Evolutionary conservation across 371 early-diverging fungal species (phyloP).

Genomic region (Mucor circinelloides): DNA sequence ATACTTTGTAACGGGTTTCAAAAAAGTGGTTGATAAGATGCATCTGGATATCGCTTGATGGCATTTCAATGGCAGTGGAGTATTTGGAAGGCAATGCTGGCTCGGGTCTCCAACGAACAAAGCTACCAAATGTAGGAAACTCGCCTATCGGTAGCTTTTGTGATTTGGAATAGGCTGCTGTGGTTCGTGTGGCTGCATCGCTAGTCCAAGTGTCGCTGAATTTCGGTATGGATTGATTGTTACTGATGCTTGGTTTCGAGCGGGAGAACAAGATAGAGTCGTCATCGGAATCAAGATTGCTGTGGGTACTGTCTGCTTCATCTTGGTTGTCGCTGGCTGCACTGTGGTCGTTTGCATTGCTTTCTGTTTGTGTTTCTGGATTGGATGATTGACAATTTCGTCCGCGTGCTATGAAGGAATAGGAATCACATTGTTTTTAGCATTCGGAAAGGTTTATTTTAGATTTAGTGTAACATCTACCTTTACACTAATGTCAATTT

Average conservation of each 20-base stretch:
- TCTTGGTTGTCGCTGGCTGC: background rate
- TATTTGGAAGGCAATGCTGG: conserved; percentile 30
- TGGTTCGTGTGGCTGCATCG: background rate
- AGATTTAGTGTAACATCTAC: conserved; percentile 13
- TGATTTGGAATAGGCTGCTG: background rate
- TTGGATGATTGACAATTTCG: conserved; percentile 25
- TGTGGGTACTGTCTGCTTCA: background rate
- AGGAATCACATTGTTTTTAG: background rate
- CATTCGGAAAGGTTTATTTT: background rate
- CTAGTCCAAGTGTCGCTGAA: background rate
- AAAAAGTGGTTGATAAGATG: conserved; percentile 34
- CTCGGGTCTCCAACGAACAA: conserved; percentile 22
- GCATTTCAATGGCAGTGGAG: conserved; percentile 33
- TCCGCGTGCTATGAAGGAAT: conserved; percentile 21
- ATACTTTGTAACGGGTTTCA: conserved; percentile 10
- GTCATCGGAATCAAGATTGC: conserved; percentile 16
- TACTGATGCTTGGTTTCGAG: background rate
- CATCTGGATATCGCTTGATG: conserved; percentile 30
- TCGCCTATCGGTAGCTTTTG: background rate
- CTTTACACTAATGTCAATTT: conserved; percentile 28
- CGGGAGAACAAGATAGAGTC: conserved; percentile 24
- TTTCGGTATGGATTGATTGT: background rate
- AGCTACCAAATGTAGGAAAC: conserved; percentile 15
- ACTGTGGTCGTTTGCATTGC: background rate
- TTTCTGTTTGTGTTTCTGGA: background rate